phyloP scores from a whole-genome alignment of 805 yeast genomes.

The Saccharomycopsis babjevae region DNA sequence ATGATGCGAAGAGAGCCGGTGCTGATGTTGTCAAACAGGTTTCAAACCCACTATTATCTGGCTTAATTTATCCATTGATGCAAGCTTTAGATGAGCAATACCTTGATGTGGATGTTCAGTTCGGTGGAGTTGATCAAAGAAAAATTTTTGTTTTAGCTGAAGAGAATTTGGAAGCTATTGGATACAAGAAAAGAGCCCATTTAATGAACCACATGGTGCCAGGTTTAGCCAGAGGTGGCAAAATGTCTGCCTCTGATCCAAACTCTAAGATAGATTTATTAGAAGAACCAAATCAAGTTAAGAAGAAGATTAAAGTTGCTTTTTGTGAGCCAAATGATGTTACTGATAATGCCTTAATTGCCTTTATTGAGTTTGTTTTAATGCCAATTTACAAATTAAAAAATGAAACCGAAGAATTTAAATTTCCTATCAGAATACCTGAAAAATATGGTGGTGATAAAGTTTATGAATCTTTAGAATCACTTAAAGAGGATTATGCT shows the following conservation, averaged over 20 bases:
- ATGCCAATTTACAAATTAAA: conserved; percentile 80
- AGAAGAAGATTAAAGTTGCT: conserved; percentile 86
- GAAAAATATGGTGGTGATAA: conserved; percentile 96
- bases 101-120: conserved; percentile 83
- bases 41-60: conserved; percentile 83
- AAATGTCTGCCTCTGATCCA: conserved; percentile 98
- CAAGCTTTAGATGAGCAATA: conserved; percentile 95
- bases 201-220: conserved; percentile 99
- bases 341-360: conserved; percentile 81
- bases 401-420: conserved; percentile 36
- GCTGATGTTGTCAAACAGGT: conserved; percentile 99
- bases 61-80: conserved; percentile 95
- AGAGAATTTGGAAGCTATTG: conserved; percentile 76
- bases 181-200: conserved; percentile 96
- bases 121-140: conserved; percentile 99
- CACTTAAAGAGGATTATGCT: conserved; percentile 62
- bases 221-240: conserved; percentile 92
- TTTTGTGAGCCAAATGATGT: conserved; percentile 92
- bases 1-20: conserved; percentile 97
- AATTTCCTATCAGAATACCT: conserved; percentile 76
- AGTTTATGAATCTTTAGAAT: conserved; percentile 54
- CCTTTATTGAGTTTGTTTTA: conserved; percentile 76
- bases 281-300: conserved; percentile 80
- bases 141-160: conserved; percentile 95
- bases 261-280: conserved; percentile 90